phyloP scores from a whole-genome alignment of 495 filamentous ascomycete species.

The Melanomma pulvis-pyrius region DNA sequence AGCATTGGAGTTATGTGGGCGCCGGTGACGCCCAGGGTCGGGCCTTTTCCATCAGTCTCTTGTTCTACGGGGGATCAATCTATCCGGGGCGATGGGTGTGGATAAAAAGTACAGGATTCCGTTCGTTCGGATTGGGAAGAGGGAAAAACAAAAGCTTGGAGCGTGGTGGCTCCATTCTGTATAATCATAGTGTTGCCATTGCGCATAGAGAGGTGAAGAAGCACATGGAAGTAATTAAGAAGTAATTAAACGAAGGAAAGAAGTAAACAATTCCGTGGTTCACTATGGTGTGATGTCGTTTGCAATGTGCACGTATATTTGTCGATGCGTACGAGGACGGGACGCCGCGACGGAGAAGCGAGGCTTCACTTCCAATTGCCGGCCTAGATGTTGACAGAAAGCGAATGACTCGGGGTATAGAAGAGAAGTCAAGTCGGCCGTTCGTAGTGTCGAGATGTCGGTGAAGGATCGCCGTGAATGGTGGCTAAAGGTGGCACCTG shows the following conservation, averaged over 20 bases:
- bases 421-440: not conserved
- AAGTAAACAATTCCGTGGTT: not conserved
- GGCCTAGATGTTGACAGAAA: not conserved
- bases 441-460: not conserved
- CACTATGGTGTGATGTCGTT: not conserved
- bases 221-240: not conserved
- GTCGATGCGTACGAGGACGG: no score
- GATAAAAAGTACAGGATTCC: not conserved
- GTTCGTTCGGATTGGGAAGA: not conserved
- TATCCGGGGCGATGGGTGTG: not conserved
- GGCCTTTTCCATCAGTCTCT: not conserved
- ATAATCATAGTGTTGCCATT: conserved; percentile 14
- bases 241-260: not conserved
- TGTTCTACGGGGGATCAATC: not conserved
- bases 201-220: not conserved
- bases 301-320: no score
- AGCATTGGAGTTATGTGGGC: not conserved
- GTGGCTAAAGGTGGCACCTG: not conserved
- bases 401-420: not conserved
- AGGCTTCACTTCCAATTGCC: no score
- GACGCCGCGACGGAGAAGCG: no score
- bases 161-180: not conserved
- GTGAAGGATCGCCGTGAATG: not conserved
- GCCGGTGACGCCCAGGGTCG: not conserved
- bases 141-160: conserved; percentile 2